Evolutionary conservation across 768 basidiomycete genomes (phyloP).

Genomic region (Megacollybia marginata): DNA sequence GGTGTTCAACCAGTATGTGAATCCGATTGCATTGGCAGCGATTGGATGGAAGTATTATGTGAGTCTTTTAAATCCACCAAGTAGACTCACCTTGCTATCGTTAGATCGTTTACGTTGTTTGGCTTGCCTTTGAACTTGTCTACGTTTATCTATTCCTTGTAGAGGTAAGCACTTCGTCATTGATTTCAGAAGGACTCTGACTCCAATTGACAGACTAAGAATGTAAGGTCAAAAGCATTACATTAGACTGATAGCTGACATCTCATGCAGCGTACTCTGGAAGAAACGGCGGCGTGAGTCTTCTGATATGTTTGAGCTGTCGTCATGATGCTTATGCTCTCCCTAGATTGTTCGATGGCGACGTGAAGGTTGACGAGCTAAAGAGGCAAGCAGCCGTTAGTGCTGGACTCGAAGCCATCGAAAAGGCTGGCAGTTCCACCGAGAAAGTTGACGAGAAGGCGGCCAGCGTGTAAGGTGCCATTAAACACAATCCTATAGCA

Average conservation of each 20-base stretch:
- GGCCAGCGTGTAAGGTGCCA: too few species aligned
- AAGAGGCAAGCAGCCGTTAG: too few species aligned
- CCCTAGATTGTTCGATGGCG: neutral
- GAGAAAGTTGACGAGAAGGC: too few species aligned
- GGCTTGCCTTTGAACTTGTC: constrained; percentile 58
- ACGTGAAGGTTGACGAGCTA: neutral
- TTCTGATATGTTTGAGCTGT: constrained; percentile 28
- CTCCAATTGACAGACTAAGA: too few species aligned
- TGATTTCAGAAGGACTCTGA: too few species aligned
- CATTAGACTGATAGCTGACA: too few species aligned
- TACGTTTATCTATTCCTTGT: constrained; percentile 52
- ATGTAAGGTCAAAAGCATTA: too few species aligned
- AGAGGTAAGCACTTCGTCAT: constrained; percentile 52
- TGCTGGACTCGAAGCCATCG: too few species aligned
- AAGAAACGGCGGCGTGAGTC: constrained; percentile 67
- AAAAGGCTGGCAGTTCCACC: too few species aligned
- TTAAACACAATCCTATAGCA: too few species aligned
- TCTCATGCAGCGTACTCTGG: constrained; percentile 64
- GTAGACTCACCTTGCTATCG: too few species aligned
- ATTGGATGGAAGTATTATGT: constrained; percentile 72
- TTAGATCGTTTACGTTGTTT: constrained; percentile 59
- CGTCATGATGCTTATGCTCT: too few species aligned
- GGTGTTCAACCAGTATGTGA: constrained; percentile 83
- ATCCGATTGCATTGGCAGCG: constrained; percentile 64
- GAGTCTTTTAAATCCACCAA: constrained; percentile 21